Evolutionary conservation across 129 eudicot genomes (phyloP), one percentile per base, ranked within the genome.

Genomic region (Saposhnikovia divaricata): DNA sequence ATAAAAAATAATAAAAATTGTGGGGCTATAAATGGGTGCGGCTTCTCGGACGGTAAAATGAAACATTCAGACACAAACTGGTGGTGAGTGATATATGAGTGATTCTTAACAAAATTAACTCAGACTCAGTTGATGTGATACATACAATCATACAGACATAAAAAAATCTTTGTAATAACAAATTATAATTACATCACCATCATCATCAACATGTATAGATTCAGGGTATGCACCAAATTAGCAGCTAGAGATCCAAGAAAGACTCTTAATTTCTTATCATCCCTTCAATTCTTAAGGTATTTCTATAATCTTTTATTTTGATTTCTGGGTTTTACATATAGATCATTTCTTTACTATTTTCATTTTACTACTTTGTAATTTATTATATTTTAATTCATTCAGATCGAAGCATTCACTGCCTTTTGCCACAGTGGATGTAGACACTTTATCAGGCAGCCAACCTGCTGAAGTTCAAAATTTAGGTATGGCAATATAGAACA

Each of bases 401-500:
- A 96, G 99, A 88, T 80, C 76, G 6, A 61, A 57, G 74, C 91
- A 89, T 83, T 87, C 98, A 3, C 80, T 96, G 34, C 87, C 93
- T 81, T 96, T 96, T 86, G 95, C 98, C 7, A 96, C 99, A 8
- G 83, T 96, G 72, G 86, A 89, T 80, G 96, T 85, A 39, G 92
- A 96, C 68, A 90, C 89, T 69, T 81, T 96, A 80, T 96, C 97
- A 71, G 98, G 93, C 38, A 89, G 98, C 38, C 81, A 84, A 74
- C 98, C 98, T 59, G 99, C 96, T 82, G 90, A 96, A 92, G 98
- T 96, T 68, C 88, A 85, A 39, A 96, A 90, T 80, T 88, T 96
- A 84, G 98, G 98, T 96, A 91, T 75, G 81, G 27, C 44, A 37
- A 10, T 65, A 28, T 65, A 10, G 28, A 69, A 21, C 27, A 57